A percentile compares a stretch with the other conserved stretches of the same genome.
phyloP scores from a whole-genome alignment of 75 land plant genomes.

The Pinus albicaulis region DNA sequence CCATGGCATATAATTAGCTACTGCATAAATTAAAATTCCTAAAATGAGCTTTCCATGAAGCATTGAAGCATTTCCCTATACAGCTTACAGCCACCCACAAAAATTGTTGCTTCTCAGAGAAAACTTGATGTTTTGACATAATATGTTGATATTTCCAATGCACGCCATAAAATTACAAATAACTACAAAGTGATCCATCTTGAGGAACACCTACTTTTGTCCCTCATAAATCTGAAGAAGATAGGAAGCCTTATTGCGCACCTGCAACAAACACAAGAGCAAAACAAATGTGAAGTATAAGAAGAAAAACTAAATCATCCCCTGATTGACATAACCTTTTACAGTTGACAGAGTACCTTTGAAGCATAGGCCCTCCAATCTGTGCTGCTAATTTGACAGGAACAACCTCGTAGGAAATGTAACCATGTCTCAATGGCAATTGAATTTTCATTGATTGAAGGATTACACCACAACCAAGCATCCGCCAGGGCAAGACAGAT shows the following conservation, averaged over 20 bases:
- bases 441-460: conserved; percentile 17
- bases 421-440: conserved; percentile 32
- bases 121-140: no score
- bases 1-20: no score
- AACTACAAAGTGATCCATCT: background rate
- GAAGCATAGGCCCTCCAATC: conserved; percentile 68
- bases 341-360: conserved; percentile 28
- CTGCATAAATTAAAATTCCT: no score
- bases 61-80: no score
- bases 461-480: conserved; percentile 44
- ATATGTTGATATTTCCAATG: no score
- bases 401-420: conserved; percentile 44
- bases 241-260: conserved; percentile 60
- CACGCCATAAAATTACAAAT: background rate
- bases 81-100: no score
- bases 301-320: background rate
- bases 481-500: conserved; percentile 51
- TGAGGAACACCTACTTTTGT: background rate
- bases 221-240: conserved; percentile 41
- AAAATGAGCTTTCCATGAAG: no score
- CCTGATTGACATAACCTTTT: background rate
- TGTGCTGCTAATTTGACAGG: conserved; percentile 43
- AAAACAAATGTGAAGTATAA: background rate
- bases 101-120: no score
- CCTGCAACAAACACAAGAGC: conserved; percentile 26